Base-by-base conservation (phyloP, 495 filamentous ascomycete genomes). In the Bryoglossum gracile region DNA sequence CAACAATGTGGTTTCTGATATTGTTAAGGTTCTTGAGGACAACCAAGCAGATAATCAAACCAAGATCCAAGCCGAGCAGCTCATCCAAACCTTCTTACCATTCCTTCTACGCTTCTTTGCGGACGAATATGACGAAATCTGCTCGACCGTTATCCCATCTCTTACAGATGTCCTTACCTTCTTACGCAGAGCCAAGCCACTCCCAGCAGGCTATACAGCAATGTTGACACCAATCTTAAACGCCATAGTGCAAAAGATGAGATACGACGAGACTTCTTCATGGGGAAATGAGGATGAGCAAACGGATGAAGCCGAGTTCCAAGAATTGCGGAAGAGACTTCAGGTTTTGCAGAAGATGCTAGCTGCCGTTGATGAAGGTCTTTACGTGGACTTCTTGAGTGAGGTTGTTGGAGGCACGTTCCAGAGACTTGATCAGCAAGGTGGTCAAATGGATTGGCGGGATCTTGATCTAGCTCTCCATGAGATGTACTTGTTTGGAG, bases 291-390 rank as follows among this genome's bases (percentile, higher is more conserved):
- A 96, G 59, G 90, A 94, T 50, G 87, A 92, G 46, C 83, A 89
- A 64, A 94, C 89, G 1, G 92, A 99, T 62, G 94, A 97, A 62
- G 94, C 92, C n/a, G 92, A 99, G 61, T 97, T 97, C 60, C 86
- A 94, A 56, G 91, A 96, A 43, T 78, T 97, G 33, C 78, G 94
- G 43, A 95, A 94, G 61, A 73, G 83, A 50, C 70, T 99, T 38
- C 87, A 91, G 58, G 79, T 87, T 19, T 70, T 97, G 19, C 92
- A 99, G 65, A 92, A 96, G 66, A 85, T 81, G 23, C 78, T 96
- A 18, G 88, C 92, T 8, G 79, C 78, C 10, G 84, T 94, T 18
- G 85, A 97, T 56, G 83, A 95, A 65, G 68, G 67, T 13, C 74
- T 97, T 26, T 96, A 90, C 60, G 81, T 94, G 33, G 81, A 89